phyloP scores from a whole-genome alignment of 768 basidiomycete species.

The Tremella mesenterica region DNA sequence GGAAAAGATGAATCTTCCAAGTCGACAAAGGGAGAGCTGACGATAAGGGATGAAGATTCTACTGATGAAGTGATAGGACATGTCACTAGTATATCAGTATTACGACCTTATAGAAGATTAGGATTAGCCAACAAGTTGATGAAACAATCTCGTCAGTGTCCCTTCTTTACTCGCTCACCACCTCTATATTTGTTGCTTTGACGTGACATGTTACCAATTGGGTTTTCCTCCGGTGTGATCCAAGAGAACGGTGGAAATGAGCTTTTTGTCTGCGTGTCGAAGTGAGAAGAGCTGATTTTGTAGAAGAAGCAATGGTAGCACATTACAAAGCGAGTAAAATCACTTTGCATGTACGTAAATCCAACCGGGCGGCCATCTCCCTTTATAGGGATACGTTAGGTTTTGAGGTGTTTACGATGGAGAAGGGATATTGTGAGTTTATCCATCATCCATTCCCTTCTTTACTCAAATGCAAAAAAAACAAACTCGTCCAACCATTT shows the following conservation, averaged over 20 bases:
- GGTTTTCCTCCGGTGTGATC: no score
- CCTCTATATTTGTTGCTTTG: neutral
- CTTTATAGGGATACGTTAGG: constrained; percentile 84
- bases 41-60: constrained; percentile 52
- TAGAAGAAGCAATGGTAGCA: constrained; percentile 84
- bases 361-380: constrained; percentile 83
- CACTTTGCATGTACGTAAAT: constrained; percentile 84
- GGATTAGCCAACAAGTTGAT: constrained; percentile 91
- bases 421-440: constrained; percentile 79
- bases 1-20: no score
- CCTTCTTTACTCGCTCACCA: neutral
- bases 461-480: neutral
- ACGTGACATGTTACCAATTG: neutral
- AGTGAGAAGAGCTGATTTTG: neutral
- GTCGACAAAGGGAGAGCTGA: neutral
- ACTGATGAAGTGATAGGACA: constrained; percentile 68
- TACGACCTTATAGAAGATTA: constrained; percentile 79
- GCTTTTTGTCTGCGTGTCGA: no score
- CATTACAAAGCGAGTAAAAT: constrained; percentile 79
- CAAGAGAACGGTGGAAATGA: no score
- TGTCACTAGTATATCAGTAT: constrained; percentile 91
- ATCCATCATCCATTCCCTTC: neutral
- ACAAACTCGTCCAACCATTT: neutral
- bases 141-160: constrained; percentile 68
- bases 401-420: constrained; percentile 74